phyloP scores from a whole-genome alignment of 257 asterid genomes.

The Apocynum venetum region DNA sequence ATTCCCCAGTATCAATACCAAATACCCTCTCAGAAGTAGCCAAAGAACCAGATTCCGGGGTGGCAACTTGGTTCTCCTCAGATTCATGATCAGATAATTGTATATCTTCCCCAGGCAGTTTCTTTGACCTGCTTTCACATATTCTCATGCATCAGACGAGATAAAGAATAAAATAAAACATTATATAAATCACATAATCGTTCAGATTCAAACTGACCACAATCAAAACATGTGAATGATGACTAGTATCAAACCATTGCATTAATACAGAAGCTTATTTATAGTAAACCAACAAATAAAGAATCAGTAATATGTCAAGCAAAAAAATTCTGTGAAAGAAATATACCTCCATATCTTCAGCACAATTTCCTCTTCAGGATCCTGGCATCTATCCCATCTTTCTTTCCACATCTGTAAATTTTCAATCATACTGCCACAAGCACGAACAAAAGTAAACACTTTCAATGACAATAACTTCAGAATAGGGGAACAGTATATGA shows the following conservation, averaged over 20 bases:
- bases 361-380: slow-evolving; percentile 34
- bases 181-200: not conserved
- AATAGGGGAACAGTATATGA: not conserved
- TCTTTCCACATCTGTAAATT: slow-evolving; percentile 40
- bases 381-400: slow-evolving; percentile 33
- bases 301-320: not conserved
- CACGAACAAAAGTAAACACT: slow-evolving; percentile 13
- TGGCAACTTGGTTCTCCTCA: slow-evolving; percentile 51
- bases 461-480: not conserved
- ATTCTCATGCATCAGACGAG: not conserved
- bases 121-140: slow-evolving; percentile 44
- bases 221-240: not conserved
- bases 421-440: slow-evolving; percentile 46
- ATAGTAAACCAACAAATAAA: not conserved
- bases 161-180: not conserved
- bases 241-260: not conserved
- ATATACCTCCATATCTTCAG: slow-evolving; percentile 32
- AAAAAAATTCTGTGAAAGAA: not conserved
- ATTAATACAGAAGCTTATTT: slow-evolving; percentile 5
- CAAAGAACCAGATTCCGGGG: slow-evolving; percentile 71
- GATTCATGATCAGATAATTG: slow-evolving; percentile 33
- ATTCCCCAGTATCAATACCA: slow-evolving; percentile 54
- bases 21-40: slow-evolving; percentile 56
- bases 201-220: not conserved
- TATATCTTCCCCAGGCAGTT: slow-evolving; percentile 35